Evolutionary conservation across 306 rosid genomes (phyloP).

Genomic region (Gynostemma pentaphyllum): DNA sequence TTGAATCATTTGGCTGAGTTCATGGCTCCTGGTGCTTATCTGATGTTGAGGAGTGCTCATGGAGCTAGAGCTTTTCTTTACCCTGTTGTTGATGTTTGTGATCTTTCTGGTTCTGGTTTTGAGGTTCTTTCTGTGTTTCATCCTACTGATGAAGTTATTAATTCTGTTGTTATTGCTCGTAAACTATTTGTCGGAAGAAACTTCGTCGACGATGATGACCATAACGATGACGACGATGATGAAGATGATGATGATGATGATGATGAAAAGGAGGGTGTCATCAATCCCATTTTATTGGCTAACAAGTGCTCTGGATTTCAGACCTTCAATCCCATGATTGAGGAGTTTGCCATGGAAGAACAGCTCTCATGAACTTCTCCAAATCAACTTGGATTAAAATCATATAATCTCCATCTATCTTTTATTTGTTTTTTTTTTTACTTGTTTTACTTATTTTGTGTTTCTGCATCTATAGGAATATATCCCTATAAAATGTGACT

Average conservation of each 20-base stretch:
- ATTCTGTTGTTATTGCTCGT: slow-evolving; percentile 21
- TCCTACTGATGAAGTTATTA: slow-evolving; percentile 24
- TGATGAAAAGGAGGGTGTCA: not conserved
- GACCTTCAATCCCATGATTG: not conserved
- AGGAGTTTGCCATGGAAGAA: slow-evolving; percentile 5
- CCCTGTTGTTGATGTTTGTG: slow-evolving; percentile 22
- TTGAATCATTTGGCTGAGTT: slow-evolving; percentile 19
- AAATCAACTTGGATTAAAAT: not conserved
- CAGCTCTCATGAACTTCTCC: not conserved
- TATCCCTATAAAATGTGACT: not conserved
- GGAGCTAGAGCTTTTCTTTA: slow-evolving; percentile 27
- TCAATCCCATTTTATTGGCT: not conserved
- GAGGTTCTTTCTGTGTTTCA: slow-evolving; percentile 26
- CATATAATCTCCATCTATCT: not conserved
- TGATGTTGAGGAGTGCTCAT: slow-evolving; percentile 27
- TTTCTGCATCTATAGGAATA: not conserved
- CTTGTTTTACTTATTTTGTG: not conserved
- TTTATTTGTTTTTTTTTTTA: too few species aligned
- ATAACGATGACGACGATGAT: not conserved
- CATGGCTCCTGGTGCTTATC: slow-evolving; percentile 19
- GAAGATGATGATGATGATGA: not conserved
- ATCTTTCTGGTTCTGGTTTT: slow-evolving; percentile 14
- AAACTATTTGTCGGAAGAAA: not conserved
- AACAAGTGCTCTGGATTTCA: not conserved
- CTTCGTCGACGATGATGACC: not conserved